phyloP scores from a whole-genome alignment of 768 basidiomycete genomes.

The Termitomyces heimii region DNA sequence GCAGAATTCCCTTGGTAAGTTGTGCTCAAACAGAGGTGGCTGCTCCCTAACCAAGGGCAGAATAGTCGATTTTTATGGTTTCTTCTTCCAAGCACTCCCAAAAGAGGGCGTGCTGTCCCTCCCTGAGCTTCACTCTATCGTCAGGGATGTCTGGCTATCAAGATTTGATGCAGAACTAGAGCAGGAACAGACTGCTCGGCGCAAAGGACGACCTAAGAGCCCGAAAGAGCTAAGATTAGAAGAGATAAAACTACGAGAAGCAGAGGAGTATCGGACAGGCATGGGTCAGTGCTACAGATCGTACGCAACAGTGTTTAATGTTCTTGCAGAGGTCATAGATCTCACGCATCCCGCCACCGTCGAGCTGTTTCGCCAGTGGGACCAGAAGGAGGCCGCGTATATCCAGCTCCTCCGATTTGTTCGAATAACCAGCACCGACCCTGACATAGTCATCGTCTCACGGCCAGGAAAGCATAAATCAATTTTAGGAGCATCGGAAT shows the following conservation, averaged over 20 bases:
- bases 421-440: conserved; percentile 59
- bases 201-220: conserved; percentile 76
- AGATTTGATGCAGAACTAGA: conserved; percentile 63
- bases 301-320: not conserved
- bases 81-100: conserved; percentile 72
- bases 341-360: conserved; percentile 69
- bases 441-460: conserved; percentile 43
- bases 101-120: conserved; percentile 52
- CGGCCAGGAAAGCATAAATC: conserved; percentile 52
- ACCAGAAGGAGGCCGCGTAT: conserved; percentile 68
- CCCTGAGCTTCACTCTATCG: conserved; percentile 57
- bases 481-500: conserved; percentile 15
- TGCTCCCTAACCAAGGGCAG: conserved; percentile 7
- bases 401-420: conserved; percentile 70
- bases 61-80: conserved; percentile 64
- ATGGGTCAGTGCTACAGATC: conserved; percentile 47
- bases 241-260: conserved; percentile 61
- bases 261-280: conserved; percentile 73
- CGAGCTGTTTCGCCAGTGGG: conserved; percentile 71
- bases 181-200: conserved; percentile 49
- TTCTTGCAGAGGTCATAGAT: conserved; percentile 64
- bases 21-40: not conserved
- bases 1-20: conserved; percentile 46
- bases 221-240: conserved; percentile 60
- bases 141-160: conserved; percentile 69